Conservation (phyloP, 2,329 filamentous ascomycete species). For the Cordyceps militaris region DNA sequence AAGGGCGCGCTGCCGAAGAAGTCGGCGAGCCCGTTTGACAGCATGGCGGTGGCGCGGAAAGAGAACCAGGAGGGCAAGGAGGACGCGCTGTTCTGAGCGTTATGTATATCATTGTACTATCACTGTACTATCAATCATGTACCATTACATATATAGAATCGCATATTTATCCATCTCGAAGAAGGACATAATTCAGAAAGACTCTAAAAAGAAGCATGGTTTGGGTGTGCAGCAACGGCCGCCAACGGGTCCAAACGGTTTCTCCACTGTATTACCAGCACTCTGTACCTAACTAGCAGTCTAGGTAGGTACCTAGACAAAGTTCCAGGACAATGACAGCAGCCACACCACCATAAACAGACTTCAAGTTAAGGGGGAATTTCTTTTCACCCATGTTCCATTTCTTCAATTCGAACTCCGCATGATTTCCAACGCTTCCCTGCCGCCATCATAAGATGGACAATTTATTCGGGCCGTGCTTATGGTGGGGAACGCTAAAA, state of each 20-base stretch:
- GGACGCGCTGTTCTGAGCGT: background rate
- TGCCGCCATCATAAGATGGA: too few relatives aligned
- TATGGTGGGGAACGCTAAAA: slow-evolving; percentile 10
- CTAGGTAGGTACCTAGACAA: too few relatives aligned
- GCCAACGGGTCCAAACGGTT: too few relatives aligned
- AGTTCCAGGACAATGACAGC: too few relatives aligned
- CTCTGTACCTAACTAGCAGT: too few relatives aligned
- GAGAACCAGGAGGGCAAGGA: background rate
- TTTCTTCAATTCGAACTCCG: background rate
- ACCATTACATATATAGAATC: background rate
- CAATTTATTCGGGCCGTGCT: background rate
- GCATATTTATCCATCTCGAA: background rate
- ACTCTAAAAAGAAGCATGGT: background rate
- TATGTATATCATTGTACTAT: background rate
- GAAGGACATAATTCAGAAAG: background rate
- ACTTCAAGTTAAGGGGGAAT: too few relatives aligned
- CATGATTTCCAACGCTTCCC: too few relatives aligned
- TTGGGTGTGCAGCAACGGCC: too few relatives aligned
- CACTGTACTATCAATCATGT: background rate
- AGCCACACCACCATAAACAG: too few relatives aligned
- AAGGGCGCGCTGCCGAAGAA: slow-evolving; percentile 24
- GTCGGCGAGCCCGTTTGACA: background rate
- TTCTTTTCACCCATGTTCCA: too few relatives aligned
- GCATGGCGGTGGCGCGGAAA: background rate
- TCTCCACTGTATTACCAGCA: too few relatives aligned